A percentile compares a stretch with the other conserved stretches of the same genome.
Conservation (phyloP, 2,329 filamentous ascomycete species). For the Calonectria crousiana region DNA sequence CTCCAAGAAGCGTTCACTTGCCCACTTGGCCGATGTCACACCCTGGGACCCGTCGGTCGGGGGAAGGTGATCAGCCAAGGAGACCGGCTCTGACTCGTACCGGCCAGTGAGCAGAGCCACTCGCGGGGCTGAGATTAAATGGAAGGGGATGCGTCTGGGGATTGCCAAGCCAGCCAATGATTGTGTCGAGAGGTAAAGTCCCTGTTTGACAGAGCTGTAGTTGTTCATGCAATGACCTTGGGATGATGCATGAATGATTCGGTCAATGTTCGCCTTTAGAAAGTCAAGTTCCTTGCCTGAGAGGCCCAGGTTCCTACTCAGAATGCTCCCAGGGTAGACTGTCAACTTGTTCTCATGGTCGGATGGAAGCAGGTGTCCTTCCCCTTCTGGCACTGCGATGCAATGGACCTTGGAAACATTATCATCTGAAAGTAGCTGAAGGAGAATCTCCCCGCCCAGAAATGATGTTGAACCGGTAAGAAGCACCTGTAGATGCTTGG, state of each 20-base stretch:
- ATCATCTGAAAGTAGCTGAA: slow-evolving; percentile 47
- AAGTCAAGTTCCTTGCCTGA: slow-evolving; percentile 37
- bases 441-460: slow-evolving; percentile 46
- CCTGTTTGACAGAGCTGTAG: slow-evolving; percentile 42
- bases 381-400: slow-evolving; percentile 49
- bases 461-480: slow-evolving; percentile 35
- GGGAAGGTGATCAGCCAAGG: not conserved
- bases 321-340: slow-evolving; percentile 53
- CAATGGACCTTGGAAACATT: slow-evolving; percentile 56
- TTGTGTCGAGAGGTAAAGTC: slow-evolving; percentile 46
- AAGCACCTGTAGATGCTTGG: slow-evolving; percentile 10
- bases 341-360: slow-evolving; percentile 44
- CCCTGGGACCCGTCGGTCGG: not conserved
- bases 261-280: slow-evolving; percentile 49
- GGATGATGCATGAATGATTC: slow-evolving; percentile 65
- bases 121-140: slow-evolving; percentile 48
- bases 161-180: slow-evolving; percentile 36
- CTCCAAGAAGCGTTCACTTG: not conserved
- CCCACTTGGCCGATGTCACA: not conserved
- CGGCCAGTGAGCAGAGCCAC: not conserved
- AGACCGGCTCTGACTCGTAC: not conserved
- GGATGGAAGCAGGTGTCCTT: slow-evolving; percentile 28
- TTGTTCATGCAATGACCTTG: slow-evolving; percentile 49
- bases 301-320: slow-evolving; percentile 52
- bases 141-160: slow-evolving; percentile 45